Percentiles rank a stretch among this genome's conserved stretches.
Evolutionary conservation across 805 yeast species (phyloP).

Genomic region (Metschnikowia cubensis): DNA sequence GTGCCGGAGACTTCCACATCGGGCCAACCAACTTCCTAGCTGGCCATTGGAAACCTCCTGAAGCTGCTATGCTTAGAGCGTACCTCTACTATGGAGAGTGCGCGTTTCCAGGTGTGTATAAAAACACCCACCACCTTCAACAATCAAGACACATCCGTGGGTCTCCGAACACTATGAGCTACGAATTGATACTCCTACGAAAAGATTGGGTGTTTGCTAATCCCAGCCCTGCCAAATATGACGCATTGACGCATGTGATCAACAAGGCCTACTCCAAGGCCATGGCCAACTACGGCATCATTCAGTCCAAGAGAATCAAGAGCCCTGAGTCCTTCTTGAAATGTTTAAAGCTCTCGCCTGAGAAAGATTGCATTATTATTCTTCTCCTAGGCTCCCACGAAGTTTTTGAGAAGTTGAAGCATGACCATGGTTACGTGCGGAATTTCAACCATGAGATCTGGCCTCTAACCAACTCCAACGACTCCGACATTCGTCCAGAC

Average conservation of each 20-base stretch:
- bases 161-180: slow-evolving; percentile 12
- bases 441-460: slow-evolving; percentile 21
- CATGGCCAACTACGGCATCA: slow-evolving; percentile 39
- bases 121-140: not conserved
- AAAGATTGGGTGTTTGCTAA: slow-evolving; percentile 21
- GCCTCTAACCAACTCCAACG: slow-evolving; percentile 19
- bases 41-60: not conserved
- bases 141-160: not conserved
- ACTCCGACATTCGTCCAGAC: slow-evolving; percentile 26
- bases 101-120: not conserved
- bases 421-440: slow-evolving; percentile 20
- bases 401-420: slow-evolving; percentile 21
- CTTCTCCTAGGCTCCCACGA: slow-evolving; percentile 27
- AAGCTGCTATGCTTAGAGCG: not conserved
- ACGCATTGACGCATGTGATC: slow-evolving; percentile 27
- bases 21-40: not conserved
- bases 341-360: slow-evolving; percentile 24
- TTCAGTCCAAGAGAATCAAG: slow-evolving; percentile 41
- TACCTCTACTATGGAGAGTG: not conserved
- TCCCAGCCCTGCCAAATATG: slow-evolving; percentile 8
- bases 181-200: slow-evolving; percentile 22
- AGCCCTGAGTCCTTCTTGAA: slow-evolving; percentile 15
- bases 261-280: slow-evolving; percentile 51
- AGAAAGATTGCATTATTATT: slow-evolving; percentile 18
- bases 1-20: not conserved